phyloP scores from a whole-genome alignment of 257 asterid genomes.

The Solanum tarijense region DNA sequence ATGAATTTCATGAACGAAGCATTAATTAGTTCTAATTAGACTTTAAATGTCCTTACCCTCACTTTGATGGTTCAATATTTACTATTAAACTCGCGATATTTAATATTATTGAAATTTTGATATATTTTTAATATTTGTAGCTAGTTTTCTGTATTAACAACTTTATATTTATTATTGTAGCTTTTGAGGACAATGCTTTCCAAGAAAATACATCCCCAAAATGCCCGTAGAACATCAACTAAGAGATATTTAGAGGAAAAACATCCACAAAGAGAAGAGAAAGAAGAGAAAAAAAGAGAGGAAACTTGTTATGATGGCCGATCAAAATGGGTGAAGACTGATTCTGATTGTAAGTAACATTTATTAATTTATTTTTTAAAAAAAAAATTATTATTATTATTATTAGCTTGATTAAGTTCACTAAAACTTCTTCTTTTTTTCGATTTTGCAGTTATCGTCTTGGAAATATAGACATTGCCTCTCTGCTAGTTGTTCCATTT shows the following conservation, averaged over 20 bases:
- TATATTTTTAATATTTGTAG: background rate
- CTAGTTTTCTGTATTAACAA: background rate
- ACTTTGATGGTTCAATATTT: background rate
- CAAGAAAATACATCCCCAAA: constrained; percentile 49
- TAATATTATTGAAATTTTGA: background rate
- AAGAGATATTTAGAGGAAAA: constrained; percentile 44
- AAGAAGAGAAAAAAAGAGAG: constrained; percentile 26
- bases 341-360: constrained; percentile 68
- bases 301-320: constrained; percentile 7
- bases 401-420: background rate
- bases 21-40: too few relatives aligned
- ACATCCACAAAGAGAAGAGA: constrained; percentile 7
- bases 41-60: background rate
- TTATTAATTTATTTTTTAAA: background rate
- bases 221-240: constrained; percentile 30
- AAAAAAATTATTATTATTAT: background rate
- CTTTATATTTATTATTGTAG: constrained; percentile 19
- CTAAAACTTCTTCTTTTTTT: background rate
- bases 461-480: constrained; percentile 40
- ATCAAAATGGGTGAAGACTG: constrained; percentile 78
- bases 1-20: background rate
- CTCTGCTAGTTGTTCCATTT: background rate
- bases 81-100: background rate
- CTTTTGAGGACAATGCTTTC: constrained; percentile 74
- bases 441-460: constrained; percentile 65